Conservation (phyloP, 768 basidiomycete genomes). For the Amanita phalloides region DNA sequence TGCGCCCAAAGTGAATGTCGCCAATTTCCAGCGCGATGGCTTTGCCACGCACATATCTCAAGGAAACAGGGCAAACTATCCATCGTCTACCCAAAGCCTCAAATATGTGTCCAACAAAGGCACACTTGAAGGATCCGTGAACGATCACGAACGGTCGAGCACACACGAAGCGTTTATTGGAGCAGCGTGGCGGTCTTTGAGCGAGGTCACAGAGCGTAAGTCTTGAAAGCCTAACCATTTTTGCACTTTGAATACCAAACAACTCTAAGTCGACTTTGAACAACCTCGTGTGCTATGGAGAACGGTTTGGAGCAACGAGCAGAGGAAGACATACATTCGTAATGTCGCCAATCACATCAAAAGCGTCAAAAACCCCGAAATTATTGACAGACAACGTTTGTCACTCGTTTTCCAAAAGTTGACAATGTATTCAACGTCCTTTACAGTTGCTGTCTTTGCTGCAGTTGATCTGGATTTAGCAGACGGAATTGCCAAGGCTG, state of each 20-base stretch:
- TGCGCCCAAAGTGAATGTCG: conserved; percentile 56
- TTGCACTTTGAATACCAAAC: not conserved
- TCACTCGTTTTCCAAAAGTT: conserved; percentile 6
- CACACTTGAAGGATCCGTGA: conserved; percentile 28
- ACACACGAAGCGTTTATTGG: conserved; percentile 73
- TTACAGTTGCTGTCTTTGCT: conserved; percentile 65
- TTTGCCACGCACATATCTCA: conserved; percentile 59
- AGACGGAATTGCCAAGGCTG: conserved; percentile 68
- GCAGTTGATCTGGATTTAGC: conserved; percentile 67
- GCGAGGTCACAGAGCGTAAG: conserved; percentile 74
- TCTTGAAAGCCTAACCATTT: not conserved
- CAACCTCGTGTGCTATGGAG: conserved; percentile 65
- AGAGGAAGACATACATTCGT: conserved; percentile 48
- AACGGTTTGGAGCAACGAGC: conserved; percentile 55
- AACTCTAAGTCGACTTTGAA: conserved; percentile 63
- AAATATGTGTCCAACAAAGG: conserved; percentile 42
- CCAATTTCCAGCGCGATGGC: conserved; percentile 94
- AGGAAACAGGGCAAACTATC: conserved; percentile 81
- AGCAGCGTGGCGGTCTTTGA: conserved; percentile 55
- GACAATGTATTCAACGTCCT: not conserved
- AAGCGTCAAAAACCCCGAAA: conserved; percentile 44
- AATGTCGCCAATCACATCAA: conserved; percentile 61
- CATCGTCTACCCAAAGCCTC: conserved; percentile 66
- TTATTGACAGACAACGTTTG: conserved; percentile 61
- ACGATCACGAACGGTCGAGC: conserved; percentile 27